phyloP scores from a whole-genome alignment of 2,329 filamentous ascomycete species.

The Colletotrichum cereale region DNA sequence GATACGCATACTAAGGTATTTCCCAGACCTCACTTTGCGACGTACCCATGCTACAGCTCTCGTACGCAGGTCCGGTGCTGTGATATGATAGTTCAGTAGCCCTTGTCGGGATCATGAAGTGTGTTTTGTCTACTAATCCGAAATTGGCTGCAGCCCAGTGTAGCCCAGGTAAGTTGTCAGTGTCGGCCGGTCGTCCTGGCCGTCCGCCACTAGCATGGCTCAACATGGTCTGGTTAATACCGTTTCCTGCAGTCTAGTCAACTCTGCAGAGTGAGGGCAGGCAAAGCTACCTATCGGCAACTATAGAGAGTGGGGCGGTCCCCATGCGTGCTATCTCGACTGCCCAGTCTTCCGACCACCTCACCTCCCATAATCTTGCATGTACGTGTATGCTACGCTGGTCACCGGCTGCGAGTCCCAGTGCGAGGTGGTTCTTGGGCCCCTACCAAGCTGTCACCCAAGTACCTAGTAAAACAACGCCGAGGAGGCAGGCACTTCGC shows the following conservation, averaged over 20 bases:
- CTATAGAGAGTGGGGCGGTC: not conserved
- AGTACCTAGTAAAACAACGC: not conserved
- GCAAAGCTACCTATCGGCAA: not conserved
- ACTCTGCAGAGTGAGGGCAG: not conserved
- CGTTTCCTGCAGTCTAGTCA: not conserved
- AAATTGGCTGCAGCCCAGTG: not conserved
- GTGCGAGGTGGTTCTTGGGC: not conserved
- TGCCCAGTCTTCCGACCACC: not conserved
- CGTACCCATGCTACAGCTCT: not conserved
- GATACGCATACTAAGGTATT: not conserved
- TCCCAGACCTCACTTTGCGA: not conserved
- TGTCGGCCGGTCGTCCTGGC: not conserved
- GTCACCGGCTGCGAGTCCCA: not conserved
- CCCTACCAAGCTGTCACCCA: not conserved
- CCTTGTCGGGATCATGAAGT: not conserved
- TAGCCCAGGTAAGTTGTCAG: not conserved
- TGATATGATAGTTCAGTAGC: not conserved
- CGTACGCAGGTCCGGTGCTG: not conserved
- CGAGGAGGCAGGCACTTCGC: not conserved
- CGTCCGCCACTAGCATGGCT: not conserved
- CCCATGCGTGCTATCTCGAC: not conserved
- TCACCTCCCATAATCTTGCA: not conserved
- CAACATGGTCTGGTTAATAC: not conserved
- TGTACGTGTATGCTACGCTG: not conserved
- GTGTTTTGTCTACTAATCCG: too few species aligned